Base-by-base conservation (phyloP, 305 asterid genomes). In the Fraxinus baroniana region DNA sequence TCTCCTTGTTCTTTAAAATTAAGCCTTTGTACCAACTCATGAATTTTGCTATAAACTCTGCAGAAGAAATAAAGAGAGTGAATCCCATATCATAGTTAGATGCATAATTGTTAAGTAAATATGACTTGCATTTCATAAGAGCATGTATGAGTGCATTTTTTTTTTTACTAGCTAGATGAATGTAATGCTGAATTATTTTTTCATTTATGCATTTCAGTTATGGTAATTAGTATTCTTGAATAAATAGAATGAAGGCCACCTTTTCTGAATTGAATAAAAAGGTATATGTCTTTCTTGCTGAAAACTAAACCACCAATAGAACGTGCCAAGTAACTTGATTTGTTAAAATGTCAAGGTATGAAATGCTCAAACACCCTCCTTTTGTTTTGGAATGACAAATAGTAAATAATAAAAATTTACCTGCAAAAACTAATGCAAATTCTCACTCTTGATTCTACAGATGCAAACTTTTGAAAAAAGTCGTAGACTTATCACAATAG, bases 1-100 rank as follows among this genome's bases (percentile, higher is more conserved):
- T 80, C 74, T 81, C 88, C 83, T 81, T 78, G 83, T 83, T 82
- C 80, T 84, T 84, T 76, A 26, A 83, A 26, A 57, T 78, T 83
- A 86, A 78, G 80, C 89, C 87, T 87, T 88, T 90, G 88, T 90
- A 90, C 92, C 92, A 90, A 79, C 92, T 90, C 92, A 90, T 90
- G 89, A 90, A 90, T 82, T 91, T 84, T 85, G 92, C 92, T 78
- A 90, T 87, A 64, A 90, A 90, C 83, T 89, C 92, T 89, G 89
- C 44, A 75, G 33, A 55, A 8, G 82, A 66, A 78, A 86, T 55
- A 82, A 76, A 74, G 33, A 49, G 62, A 37, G 82, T 83, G 32
- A 80, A 36, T 79, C 18, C 13, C n/a, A 37, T 75, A 71, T 33
- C 57, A 62, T 39, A 2, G 10, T 46, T 36, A 35, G 80, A 74